These are phyloP conservation scores for Cryphonectria japonica DNA, from an alignment of 2,329 filamentous ascomycete species.

Conservation along the genomic window DNA sequence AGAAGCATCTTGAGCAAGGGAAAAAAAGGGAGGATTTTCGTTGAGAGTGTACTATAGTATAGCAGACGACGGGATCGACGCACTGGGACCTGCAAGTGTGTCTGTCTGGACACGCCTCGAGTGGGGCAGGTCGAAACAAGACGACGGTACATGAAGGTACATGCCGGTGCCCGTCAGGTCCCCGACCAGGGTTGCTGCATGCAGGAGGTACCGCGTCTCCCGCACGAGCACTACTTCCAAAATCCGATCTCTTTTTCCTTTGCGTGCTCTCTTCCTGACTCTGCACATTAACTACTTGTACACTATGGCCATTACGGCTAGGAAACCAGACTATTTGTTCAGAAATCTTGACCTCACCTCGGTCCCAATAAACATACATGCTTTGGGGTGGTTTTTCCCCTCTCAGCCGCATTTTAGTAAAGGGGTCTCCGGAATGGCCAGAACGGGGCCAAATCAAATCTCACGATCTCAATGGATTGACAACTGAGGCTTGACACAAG, in stretches of 20 bases:
- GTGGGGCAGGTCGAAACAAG: neutral
- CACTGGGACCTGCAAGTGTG: neutral
- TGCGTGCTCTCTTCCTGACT: neutral
- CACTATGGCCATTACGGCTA: neutral
- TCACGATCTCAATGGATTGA: neutral
- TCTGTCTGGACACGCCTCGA: neutral
- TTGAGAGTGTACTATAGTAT: neutral
- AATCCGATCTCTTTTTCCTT: neutral
- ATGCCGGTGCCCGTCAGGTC: neutral
- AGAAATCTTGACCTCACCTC: neutral
- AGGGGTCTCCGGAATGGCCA: neutral
- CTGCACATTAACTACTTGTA: neutral
- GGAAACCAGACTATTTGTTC: neutral
- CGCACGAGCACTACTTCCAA: neutral
- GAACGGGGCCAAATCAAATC: neutral
- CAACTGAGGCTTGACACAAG: neutral
- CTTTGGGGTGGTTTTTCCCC: neutral
- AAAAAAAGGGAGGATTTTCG: slow-evolving; percentile 5
- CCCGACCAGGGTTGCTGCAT: neutral
- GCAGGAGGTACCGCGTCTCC: neutral
- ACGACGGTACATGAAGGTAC: slow-evolving; percentile 8
- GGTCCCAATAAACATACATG: neutral
- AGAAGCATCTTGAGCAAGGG: neutral
- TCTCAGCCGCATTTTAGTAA: neutral
- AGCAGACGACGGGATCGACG: slow-evolving; percentile 7